These are phyloP conservation scores for Lithospermum erythrorhizon DNA, from an alignment of 257 asterid genomes.

Conservation along the genomic window DNA sequence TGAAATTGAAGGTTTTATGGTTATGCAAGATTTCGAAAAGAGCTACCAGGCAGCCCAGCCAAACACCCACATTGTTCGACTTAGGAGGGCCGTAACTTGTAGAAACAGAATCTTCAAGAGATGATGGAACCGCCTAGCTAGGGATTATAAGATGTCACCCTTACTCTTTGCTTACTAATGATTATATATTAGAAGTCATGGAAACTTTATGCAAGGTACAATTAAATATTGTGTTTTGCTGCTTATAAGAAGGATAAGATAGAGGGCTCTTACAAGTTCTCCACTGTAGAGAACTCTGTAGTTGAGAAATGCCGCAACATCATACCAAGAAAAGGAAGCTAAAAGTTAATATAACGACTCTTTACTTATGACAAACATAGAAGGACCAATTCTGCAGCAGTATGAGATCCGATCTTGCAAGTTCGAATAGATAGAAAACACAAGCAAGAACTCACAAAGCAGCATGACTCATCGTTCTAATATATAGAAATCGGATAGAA, in stretches of 20 bases:
- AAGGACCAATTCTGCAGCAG: not conserved
- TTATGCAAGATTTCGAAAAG: too few species aligned
- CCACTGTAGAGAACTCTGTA: conserved; percentile 51
- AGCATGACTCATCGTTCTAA: not conserved
- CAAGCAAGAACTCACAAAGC: too few species aligned
- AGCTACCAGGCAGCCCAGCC: too few species aligned
- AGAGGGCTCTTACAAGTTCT: conserved; percentile 50
- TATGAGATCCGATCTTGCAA: not conserved
- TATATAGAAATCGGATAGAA: not conserved
- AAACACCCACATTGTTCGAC: not conserved
- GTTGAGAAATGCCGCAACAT: conserved; percentile 63
- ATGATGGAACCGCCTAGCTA: not conserved
- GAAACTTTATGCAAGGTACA: not conserved
- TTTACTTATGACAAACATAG: not conserved
- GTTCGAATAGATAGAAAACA: not conserved
- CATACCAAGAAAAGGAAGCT: conserved; percentile 52
- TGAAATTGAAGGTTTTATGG: not conserved
- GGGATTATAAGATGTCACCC: too few species aligned
- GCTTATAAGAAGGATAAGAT: not conserved
- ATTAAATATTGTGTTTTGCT: not conserved
- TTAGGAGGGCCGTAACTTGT: too few species aligned
- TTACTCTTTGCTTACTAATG: too few species aligned
- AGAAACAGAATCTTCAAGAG: too few species aligned
- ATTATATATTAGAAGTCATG: not conserved
- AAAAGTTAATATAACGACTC: not conserved